Percentiles rank a stretch among this genome's conserved stretches.
Evolutionary conservation across 306 rosid species (phyloP).

Genomic region (Acacia acuminata): DNA sequence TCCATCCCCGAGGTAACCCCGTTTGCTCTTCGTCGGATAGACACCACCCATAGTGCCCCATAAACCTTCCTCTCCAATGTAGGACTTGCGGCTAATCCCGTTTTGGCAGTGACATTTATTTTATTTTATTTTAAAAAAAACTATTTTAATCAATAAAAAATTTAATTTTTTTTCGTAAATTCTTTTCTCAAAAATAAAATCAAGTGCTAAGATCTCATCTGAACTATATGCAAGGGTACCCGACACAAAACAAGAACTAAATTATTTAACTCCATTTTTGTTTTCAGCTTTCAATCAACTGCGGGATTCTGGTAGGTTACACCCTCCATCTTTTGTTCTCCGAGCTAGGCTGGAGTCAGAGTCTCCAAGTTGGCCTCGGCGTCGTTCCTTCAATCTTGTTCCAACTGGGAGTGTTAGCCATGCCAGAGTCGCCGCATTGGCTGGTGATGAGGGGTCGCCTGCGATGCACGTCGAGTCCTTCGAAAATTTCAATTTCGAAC

Average conservation of each 20-base stretch:
- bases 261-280: not conserved
- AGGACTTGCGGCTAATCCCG: no score
- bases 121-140: no score
- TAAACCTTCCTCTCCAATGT: no score
- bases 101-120: no score
- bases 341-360: slow-evolving; percentile 64
- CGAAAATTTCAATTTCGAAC: slow-evolving; percentile 59
- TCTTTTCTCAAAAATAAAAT: no score
- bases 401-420: slow-evolving; percentile 52
- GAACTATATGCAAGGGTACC: no score
- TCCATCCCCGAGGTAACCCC: slow-evolving; percentile 67
- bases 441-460: slow-evolving; percentile 74
- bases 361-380: slow-evolving; percentile 61
- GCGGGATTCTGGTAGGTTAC: slow-evolving; percentile 67
- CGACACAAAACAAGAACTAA: no score
- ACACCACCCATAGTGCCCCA: no score
- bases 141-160: no score
- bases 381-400: slow-evolving; percentile 55
- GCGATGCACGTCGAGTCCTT: slow-evolving; percentile 64
- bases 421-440: slow-evolving; percentile 92
- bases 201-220: no score
- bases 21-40: no score
- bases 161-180: no score
- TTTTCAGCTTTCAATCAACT: slow-evolving; percentile 65
- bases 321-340: slow-evolving; percentile 70